These are phyloP conservation scores for Russula earlei DNA, from an alignment of 768 basidiomycete genomes.

Conservation along the genomic window DNA sequence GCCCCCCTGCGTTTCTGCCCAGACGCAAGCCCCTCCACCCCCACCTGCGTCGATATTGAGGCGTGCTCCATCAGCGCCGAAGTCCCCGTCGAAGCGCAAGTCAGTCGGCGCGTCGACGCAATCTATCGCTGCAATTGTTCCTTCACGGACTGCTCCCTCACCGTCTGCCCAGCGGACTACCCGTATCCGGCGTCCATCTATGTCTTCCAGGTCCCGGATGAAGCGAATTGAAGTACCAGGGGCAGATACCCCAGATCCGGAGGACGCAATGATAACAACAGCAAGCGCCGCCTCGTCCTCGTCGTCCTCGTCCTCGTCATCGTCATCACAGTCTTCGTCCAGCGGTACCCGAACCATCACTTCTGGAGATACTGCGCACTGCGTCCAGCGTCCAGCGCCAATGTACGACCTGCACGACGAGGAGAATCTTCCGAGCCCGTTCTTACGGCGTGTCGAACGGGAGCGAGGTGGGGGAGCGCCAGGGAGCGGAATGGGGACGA, in stretches of 20 bases:
- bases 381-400: neutral
- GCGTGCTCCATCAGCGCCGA: slow-evolving; percentile 18
- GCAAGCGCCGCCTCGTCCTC: slow-evolving; percentile 11
- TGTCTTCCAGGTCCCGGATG: slow-evolving; percentile 9
- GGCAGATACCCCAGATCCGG: neutral
- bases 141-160: slow-evolving; percentile 20
- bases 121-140: slow-evolving; percentile 7
- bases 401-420: slow-evolving; percentile 64
- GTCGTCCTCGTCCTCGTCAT: slow-evolving; percentile 15
- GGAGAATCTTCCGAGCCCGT: slow-evolving; percentile 80
- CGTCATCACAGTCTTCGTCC: neutral
- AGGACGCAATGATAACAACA: neutral
- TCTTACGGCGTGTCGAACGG: slow-evolving; percentile 50
- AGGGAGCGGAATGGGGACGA: slow-evolving; percentile 7
- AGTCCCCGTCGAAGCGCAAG: slow-evolving; percentile 39
- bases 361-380: neutral
- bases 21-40: neutral
- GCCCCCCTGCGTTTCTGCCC: neutral
- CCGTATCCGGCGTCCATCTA: slow-evolving; percentile 25
- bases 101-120: slow-evolving; percentile 13
- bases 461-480: slow-evolving; percentile 23
- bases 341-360: neutral
- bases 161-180: slow-evolving; percentile 12
- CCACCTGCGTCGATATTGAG: neutral
- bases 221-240: neutral